A percentile compares a stretch with the other conserved stretches of the same genome.
Evolutionary conservation across 108 stramenopile genomes (phyloP).

Genomic region (Cyclostephanos invisitatus): DNA sequence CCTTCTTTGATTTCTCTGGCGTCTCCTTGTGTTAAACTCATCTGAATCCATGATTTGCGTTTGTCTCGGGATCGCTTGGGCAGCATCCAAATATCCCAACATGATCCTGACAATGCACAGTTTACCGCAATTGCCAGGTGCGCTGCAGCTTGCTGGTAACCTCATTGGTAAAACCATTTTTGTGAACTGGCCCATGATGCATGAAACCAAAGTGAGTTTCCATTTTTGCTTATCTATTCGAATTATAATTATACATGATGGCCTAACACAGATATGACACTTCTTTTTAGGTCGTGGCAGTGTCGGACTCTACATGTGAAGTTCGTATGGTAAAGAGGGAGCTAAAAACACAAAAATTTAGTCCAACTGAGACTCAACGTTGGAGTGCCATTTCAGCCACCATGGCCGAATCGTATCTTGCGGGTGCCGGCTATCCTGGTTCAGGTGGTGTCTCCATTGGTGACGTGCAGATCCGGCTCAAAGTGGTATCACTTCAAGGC

Average conservation of each 20-base stretch:
- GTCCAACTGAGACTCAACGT: conserved; percentile 48
- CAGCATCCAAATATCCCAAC: conserved; percentile 84
- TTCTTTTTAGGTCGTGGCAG: conserved; percentile 67
- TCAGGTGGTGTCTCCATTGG: conserved; percentile 91
- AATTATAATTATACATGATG: background rate
- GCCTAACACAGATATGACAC: background rate
- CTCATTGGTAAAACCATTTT: conserved; percentile 86
- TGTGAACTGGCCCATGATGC: conserved; percentile 98
- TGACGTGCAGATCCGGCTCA: conserved; percentile 81
- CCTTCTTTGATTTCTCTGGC: background rate
- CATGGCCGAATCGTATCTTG: conserved; percentile 74
- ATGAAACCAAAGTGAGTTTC: conserved; percentile 79
- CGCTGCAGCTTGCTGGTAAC: conserved; percentile 66
- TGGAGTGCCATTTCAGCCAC: conserved; percentile 71
- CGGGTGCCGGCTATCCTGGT: conserved; percentile 75
- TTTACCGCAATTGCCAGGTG: conserved; percentile 74
- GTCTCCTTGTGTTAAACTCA: background rate
- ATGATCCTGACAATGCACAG: conserved; percentile 76
- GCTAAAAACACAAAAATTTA: conserved; percentile 44
- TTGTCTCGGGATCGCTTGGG: background rate
- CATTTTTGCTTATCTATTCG: background rate
- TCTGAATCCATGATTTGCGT: background rate
- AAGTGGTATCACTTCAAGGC: conserved; percentile 90
- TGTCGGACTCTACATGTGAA: conserved; percentile 75
- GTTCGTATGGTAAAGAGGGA: conserved; percentile 59